These are phyloP conservation scores for Ambrosiella beaveri DNA, from an alignment of 2,329 filamentous ascomycete species.

Conservation along the genomic window DNA sequence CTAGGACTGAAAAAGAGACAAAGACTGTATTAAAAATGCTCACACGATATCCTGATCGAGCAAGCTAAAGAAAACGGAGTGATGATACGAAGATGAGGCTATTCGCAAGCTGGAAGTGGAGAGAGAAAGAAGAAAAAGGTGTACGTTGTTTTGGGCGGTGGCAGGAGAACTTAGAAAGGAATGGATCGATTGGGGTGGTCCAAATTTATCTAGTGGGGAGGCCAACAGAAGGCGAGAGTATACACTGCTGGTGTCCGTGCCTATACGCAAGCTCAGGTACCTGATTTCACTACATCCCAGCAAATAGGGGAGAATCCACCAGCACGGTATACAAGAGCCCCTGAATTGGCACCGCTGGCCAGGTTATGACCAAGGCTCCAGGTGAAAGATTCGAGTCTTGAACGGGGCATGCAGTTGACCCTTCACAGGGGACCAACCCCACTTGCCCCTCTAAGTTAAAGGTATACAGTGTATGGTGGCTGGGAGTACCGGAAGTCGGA, in stretches of 20 bases:
- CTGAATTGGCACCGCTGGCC: conserved; percentile 8
- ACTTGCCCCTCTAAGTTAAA: conserved; percentile 6
- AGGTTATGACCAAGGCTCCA: conserved; percentile 2
- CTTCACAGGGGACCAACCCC: conserved; percentile 10
- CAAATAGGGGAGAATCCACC: conserved; percentile 10
- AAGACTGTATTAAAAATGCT: conserved; percentile 14
- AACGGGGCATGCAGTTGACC: neutral
- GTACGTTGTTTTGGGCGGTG: conserved; percentile 10
- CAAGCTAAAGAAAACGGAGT: conserved; percentile 13
- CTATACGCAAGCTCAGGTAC: conserved; percentile 12
- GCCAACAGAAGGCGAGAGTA: conserved; percentile 11
- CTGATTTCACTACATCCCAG: conserved; percentile 6
- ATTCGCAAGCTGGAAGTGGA: conserved; percentile 13
- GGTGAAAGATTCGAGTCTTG: neutral
- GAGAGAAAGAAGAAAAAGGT: conserved; percentile 12
- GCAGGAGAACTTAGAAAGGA: conserved; percentile 13
- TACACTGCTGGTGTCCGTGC: conserved; percentile 11
- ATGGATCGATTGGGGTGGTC: conserved; percentile 12
- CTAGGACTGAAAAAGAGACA: conserved; percentile 14
- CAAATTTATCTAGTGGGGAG: conserved; percentile 14
- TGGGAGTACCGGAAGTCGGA: conserved; percentile 11
- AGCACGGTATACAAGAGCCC: conserved; percentile 13
- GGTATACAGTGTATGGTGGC: conserved; percentile 13
- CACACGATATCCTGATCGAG: conserved; percentile 16
- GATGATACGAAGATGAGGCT: conserved; percentile 13